Evolutionary conservation across 768 basidiomycete genomes (phyloP).

Genomic region (Crucibulum laeve): DNA sequence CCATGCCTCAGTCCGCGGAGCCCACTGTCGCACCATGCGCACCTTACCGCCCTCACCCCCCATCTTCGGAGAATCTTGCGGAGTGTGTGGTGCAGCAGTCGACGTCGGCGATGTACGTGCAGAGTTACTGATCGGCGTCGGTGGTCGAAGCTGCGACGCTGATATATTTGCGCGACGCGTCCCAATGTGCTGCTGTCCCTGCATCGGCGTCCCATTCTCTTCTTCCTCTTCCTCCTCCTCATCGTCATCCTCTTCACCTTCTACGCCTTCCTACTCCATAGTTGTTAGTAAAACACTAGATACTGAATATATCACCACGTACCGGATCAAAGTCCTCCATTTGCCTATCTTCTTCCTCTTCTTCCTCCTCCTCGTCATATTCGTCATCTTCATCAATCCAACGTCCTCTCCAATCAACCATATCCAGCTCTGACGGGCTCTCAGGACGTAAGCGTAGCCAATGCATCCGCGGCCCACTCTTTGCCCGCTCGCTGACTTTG

Average conservation of each 20-base stretch:
- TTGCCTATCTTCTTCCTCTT: constrained; percentile 67
- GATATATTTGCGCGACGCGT: constrained; percentile 25
- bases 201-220: constrained; percentile 31
- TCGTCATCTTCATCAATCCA: constrained; percentile 72
- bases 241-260: constrained; percentile 51
- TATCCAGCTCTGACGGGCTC: constrained; percentile 72
- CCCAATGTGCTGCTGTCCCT: constrained; percentile 20
- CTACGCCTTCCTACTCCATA: constrained; percentile 40
- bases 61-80: constrained; percentile 25
- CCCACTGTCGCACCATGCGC: constrained; percentile 49
- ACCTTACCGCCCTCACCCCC: constrained; percentile 35
- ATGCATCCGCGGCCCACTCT: constrained; percentile 94
- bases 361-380: constrained; percentile 65
- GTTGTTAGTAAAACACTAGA: constrained; percentile 2
- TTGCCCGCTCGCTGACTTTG: constrained; percentile 92
- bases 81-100: constrained; percentile 39
- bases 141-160: constrained; percentile 20
- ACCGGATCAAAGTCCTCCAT: constrained; percentile 90
- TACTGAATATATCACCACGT: no score
- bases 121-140: constrained; percentile 38
- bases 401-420: constrained; percentile 86
- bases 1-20: constrained; percentile 26
- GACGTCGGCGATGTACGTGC: constrained; percentile 51
- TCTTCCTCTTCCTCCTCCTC: constrained; percentile 63
- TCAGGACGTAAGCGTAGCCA: constrained; percentile 91